Percentiles rank a stretch among this genome's conserved stretches.
These are phyloP conservation scores for Afroboletus lepidellus DNA, from an alignment of 1,284 basidiomycete species.

Conservation along the genomic window DNA sequence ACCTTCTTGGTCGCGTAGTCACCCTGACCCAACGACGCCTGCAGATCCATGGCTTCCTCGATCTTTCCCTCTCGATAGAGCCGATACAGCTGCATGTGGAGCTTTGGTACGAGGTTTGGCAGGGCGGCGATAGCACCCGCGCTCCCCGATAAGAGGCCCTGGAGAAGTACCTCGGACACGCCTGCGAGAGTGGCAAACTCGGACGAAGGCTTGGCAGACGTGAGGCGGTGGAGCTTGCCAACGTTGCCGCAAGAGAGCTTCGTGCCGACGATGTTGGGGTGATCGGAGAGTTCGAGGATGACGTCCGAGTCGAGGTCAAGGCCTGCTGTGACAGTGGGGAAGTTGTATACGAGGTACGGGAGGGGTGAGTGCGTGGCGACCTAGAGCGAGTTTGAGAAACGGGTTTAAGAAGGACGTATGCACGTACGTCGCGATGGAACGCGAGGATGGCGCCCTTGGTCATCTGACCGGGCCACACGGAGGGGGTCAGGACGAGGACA, in stretches of 20 bases:
- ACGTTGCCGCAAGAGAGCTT: constrained; percentile 87
- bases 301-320: constrained; percentile 86
- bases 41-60: constrained; percentile 67
- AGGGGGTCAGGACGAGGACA: constrained; percentile 73
- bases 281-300: constrained; percentile 67
- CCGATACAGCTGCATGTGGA: constrained; percentile 62
- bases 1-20: constrained; percentile 74
- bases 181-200: constrained; percentile 67
- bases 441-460: constrained; percentile 56
- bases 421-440: constrained; percentile 60
- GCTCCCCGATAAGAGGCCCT: constrained; percentile 65
- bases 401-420: background rate
- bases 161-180: constrained; percentile 63
- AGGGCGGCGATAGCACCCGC: constrained; percentile 74
- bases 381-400: constrained; percentile 40
- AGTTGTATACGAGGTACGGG: constrained; percentile 91
- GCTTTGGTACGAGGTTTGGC: constrained; percentile 76
- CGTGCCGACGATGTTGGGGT: constrained; percentile 87
- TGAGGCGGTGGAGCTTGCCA: constrained; percentile 79
- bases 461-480: constrained; percentile 67
- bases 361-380: constrained; percentile 82
- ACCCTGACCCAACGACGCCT: constrained; percentile 67
- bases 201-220: constrained; percentile 46
- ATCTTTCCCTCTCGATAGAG: constrained; percentile 58
- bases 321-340: constrained; percentile 79